Evolutionary conservation across 805 yeast genomes (phyloP).

Genomic region (Saccharomycopsis sp.): DNA sequence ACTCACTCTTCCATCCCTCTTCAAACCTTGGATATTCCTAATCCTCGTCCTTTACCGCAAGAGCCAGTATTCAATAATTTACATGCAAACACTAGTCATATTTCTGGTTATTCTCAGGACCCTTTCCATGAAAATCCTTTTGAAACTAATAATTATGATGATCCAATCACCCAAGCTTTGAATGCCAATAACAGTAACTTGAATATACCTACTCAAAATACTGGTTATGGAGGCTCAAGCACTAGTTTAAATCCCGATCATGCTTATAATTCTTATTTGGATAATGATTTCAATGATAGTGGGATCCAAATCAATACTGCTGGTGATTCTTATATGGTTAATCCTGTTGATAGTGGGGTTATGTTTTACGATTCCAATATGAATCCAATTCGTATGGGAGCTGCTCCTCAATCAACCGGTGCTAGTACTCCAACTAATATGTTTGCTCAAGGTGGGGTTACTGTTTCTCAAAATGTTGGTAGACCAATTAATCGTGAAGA

Average conservation of each 20-base stretch:
- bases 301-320: too few species aligned
- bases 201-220: not conserved
- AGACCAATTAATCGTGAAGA: constrained; percentile 5
- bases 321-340: constrained; percentile 15
- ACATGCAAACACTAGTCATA: not conserved
- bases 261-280: too few species aligned
- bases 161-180: not conserved
- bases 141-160: not conserved
- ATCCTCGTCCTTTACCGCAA: constrained; percentile 2
- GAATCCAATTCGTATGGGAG: constrained; percentile 14
- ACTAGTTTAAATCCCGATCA: too few species aligned
- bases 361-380: constrained; percentile 14
- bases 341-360: constrained; percentile 6
- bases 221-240: not conserved
- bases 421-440: constrained; percentile 2
- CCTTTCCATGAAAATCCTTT: constrained; percentile 6
- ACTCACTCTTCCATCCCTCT: not conserved
- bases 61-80: not conserved
- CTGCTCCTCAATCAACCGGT: not conserved
- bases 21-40: not conserved
- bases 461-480: constrained; percentile 13
- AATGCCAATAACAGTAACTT: not conserved
- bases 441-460: constrained; percentile 13
- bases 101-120: not conserved
- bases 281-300: not conserved